phyloP scores from a whole-genome alignment of 441 rosid genomes.

The Bocquillonia castaneifolia region DNA sequence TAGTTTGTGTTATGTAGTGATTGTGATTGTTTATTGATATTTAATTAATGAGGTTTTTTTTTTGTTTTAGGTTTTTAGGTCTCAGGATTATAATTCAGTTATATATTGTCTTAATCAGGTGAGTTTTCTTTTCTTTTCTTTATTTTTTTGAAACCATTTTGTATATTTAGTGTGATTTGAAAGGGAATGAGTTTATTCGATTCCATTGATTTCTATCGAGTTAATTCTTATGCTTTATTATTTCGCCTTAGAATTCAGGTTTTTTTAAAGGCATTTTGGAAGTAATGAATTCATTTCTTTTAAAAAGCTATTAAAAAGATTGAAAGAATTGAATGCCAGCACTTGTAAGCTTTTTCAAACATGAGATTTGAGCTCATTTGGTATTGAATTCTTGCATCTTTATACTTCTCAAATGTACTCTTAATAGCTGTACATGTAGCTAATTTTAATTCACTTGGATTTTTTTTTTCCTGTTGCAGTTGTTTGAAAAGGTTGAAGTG shows the following conservation, averaged over 20 bases:
- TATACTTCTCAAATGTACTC: neutral
- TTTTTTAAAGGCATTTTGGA: no score
- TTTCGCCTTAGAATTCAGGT: no score
- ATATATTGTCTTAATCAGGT: constrained; percentile 75
- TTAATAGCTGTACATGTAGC: neutral
- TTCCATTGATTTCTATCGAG: neutral
- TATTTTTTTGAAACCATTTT: neutral
- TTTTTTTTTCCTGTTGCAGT: constrained; percentile 32
- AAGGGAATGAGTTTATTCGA: neutral
- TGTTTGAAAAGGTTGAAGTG: constrained; percentile 89
- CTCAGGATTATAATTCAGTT: constrained; percentile 80
- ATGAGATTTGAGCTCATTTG: no score
- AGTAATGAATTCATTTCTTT: no score
- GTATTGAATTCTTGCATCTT: neutral
- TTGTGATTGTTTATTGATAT: neutral
- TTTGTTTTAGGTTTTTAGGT: constrained; percentile 65
- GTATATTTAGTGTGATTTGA: neutral
- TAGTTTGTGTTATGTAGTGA: neutral
- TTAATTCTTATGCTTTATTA: neutral
- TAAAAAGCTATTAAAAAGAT: no score
- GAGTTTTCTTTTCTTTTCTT: constrained; percentile 1
- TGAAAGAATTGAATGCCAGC: no score
- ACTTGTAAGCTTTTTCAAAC: no score
- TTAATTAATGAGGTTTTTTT: neutral
- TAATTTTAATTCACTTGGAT: neutral